Percentiles rank a stretch among this genome's conserved stretches.
phyloP scores from a whole-genome alignment of 108 stramenopile genomes.

The Nitzschia inconspicua region DNA sequence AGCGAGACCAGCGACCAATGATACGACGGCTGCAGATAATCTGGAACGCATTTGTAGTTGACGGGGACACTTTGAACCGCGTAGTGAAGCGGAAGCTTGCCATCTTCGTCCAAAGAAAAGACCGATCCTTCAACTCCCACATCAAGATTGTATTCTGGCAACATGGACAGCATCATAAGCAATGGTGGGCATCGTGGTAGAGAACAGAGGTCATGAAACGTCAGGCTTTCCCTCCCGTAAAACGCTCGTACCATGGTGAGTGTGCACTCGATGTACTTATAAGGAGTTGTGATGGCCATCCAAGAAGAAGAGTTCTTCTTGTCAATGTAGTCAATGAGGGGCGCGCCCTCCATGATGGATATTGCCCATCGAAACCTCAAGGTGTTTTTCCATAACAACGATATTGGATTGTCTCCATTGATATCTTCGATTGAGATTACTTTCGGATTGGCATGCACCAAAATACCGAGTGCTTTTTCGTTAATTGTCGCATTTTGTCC shows the following conservation, averaged over 20 bases:
- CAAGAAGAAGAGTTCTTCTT: slow-evolving; percentile 7
- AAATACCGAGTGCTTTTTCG: slow-evolving; percentile 3
- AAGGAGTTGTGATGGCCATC: slow-evolving; percentile 28
- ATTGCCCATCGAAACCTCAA: slow-evolving; percentile 38
- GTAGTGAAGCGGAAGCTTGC: slow-evolving; percentile 21
- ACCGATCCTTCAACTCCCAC: slow-evolving; percentile 1
- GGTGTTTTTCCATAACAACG: slow-evolving; percentile 33
- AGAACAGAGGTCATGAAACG: slow-evolving; percentile 18
- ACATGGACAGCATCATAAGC: slow-evolving; percentile 14
- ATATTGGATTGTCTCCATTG: slow-evolving; percentile 32
- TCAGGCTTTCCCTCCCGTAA: neutral
- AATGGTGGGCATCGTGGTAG: slow-evolving; percentile 30
- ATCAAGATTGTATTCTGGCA: neutral
- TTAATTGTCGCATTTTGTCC: slow-evolving; percentile 26
- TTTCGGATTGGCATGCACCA: slow-evolving; percentile 11
- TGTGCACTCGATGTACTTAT: slow-evolving; percentile 20
- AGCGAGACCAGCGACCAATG: slow-evolving; percentile 3
- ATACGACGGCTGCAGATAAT: neutral
- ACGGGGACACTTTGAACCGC: slow-evolving; percentile 9
- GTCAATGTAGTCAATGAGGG: slow-evolving; percentile 11
- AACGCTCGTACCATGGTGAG: slow-evolving; percentile 8
- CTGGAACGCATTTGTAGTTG: slow-evolving; percentile 3
- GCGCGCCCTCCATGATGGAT: slow-evolving; percentile 7
- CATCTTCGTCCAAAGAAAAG: slow-evolving; percentile 10
- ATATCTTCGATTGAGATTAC: slow-evolving; percentile 12